phyloP scores from a whole-genome alignment of 768 basidiomycete genomes.

The Podaxis sp. region DNA sequence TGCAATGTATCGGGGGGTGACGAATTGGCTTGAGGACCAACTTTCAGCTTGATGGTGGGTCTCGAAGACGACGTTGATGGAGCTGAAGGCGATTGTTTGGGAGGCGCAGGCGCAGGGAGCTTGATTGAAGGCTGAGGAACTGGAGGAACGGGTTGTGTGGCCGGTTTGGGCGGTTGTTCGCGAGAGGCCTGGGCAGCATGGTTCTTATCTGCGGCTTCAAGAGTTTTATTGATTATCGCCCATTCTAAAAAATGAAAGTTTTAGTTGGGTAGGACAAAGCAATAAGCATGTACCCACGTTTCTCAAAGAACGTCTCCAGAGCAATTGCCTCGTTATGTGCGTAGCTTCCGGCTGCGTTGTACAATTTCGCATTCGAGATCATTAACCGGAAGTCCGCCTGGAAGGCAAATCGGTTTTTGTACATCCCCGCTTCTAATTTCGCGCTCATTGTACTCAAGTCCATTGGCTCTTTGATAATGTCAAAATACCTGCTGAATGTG shows the following conservation, averaged over 20 bases:
- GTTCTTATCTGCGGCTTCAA: conserved; percentile 63
- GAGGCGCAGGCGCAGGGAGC: conserved; percentile 42
- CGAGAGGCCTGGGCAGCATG: conserved; percentile 25
- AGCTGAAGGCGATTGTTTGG: conserved; percentile 22
- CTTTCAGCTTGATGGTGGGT: conserved; percentile 69
- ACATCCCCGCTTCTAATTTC: conserved; percentile 85
- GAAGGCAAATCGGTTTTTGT: conserved; percentile 82
- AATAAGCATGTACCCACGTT: conserved; percentile 53
- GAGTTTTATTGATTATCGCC: conserved; percentile 82
- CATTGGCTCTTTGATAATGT: conserved; percentile 91
- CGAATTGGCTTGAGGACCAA: conserved; percentile 41
- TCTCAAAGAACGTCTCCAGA: conserved; percentile 83
- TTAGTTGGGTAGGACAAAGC: neutral
- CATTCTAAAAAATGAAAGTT: conserved; percentile 58
- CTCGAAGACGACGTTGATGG: conserved; percentile 37
- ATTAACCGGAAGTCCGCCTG: conserved; percentile 86
- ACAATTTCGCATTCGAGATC: conserved; percentile 82
- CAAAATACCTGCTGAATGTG: conserved; percentile 68
- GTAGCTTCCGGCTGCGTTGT: conserved; percentile 72
- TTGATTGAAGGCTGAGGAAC: conserved; percentile 28
- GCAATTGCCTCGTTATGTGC: conserved; percentile 75
- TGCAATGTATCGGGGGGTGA: conserved; percentile 29
- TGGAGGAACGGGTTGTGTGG: neutral
- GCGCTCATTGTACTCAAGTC: conserved; percentile 87
- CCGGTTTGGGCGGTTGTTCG: conserved; percentile 11